Percentiles rank a stretch among this genome's conserved stretches.
Conservation (phyloP, 2,329 filamentous ascomycete species). For the Chalaropsis thielavioides region DNA sequence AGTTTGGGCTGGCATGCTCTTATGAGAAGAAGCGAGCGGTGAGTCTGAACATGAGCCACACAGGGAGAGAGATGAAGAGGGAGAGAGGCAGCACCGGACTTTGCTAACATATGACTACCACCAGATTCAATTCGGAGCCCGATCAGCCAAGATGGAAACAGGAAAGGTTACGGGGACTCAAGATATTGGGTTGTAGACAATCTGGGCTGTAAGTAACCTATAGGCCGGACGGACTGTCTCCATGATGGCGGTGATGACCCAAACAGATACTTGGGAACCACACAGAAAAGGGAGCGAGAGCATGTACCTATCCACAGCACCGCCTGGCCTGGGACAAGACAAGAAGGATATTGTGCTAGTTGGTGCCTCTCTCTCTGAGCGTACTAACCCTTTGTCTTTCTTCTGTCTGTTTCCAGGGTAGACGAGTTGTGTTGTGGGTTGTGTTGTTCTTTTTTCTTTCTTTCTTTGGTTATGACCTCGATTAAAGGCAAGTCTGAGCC, state of each 20-base stretch:
- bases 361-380: conserved; percentile 36
- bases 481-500: conserved; percentile 54
- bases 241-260: conserved; percentile 45
- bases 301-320: background rate
- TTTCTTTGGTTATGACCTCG: conserved; percentile 32
- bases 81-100: no score
- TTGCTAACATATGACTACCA: background rate
- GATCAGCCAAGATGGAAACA: conserved; percentile 70
- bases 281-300: conserved; percentile 15
- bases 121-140: conserved; percentile 67
- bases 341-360: conserved; percentile 32
- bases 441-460: conserved; percentile 18
- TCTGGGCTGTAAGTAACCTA: background rate
- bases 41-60: conserved; percentile 5
- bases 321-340: conserved; percentile 12
- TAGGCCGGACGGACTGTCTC: background rate
- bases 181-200: background rate
- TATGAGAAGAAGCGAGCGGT: conserved; percentile 13
- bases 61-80: background rate
- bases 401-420: background rate
- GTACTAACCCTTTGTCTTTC: conserved; percentile 4
- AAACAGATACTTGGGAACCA: conserved; percentile 63
- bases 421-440: conserved; percentile 15
- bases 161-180: conserved; percentile 52
- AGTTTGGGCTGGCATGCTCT: conserved; percentile 1